Percentiles rank a stretch among this genome's conserved stretches.
Conservation (phyloP, 768 basidiomycete genomes). For the Kwoniella heveanensis region DNA sequence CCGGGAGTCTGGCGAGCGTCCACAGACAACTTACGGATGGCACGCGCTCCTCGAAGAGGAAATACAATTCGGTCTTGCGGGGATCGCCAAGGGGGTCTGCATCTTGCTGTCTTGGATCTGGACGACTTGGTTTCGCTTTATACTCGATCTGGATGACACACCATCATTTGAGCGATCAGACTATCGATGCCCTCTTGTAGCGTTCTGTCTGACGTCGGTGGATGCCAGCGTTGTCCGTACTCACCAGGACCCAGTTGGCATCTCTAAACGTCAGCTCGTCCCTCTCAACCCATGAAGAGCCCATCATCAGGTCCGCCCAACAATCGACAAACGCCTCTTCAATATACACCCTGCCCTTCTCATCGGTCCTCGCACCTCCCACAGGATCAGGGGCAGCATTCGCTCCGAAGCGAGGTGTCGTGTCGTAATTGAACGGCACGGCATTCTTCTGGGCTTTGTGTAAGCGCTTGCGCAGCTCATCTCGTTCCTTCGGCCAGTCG, state of each 20-base stretch:
- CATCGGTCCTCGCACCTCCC: conserved; percentile 22
- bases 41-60: conserved; percentile 92
- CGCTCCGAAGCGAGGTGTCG: conserved; percentile 72
- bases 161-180: no score
- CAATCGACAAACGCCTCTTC: conserved; percentile 89
- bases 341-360: conserved; percentile 56
- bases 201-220: no score
- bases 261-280: conserved; percentile 77
- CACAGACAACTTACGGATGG: conserved; percentile 65
- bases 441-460: conserved; percentile 79
- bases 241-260: conserved; percentile 88
- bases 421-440: conserved; percentile 91
- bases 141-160: conserved; percentile 92
- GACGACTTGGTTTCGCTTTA: conserved; percentile 66
- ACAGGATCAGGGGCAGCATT: conserved; percentile 61
- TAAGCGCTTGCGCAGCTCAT: conserved; percentile 73
- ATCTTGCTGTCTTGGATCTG: conserved; percentile 29
- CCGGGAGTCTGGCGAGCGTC: conserved; percentile 12
- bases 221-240: no score
- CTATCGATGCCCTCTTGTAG: no score
- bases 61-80: conserved; percentile 69
- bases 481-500: conserved; percentile 73
- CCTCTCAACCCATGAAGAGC: conserved; percentile 78
- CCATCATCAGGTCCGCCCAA: conserved; percentile 58
- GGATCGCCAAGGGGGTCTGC: conserved; percentile 62